Evolutionary conservation across 192 early-diverging fungal genomes (phyloP).

Genomic region (Rhizophagus clarus): DNA sequence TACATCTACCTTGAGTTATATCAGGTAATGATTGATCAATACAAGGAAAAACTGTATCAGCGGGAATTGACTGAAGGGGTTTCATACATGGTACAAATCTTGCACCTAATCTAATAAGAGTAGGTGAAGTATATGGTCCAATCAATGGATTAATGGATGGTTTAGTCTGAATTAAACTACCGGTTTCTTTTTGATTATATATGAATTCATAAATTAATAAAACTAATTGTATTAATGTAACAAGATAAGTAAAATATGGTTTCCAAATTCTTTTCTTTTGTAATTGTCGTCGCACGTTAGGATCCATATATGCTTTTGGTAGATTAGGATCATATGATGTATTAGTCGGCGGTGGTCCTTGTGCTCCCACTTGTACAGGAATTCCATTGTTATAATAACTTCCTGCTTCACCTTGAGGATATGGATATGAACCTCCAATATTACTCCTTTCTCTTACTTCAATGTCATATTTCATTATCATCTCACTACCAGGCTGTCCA

Average conservation of each 20-base stretch:
- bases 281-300: conserved; percentile 40
- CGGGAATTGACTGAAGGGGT: conserved; percentile 34
- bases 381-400: not conserved
- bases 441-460: no score
- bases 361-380: not conserved
- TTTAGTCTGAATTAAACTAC: conserved; percentile 60
- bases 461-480: no score
- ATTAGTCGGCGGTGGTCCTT: not conserved
- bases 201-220: conserved; percentile 55
- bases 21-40: conserved; percentile 29
- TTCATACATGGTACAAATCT: conserved; percentile 84
- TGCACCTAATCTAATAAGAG: conserved; percentile 71
- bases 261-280: conserved; percentile 32
- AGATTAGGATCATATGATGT: not conserved
- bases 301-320: conserved; percentile 41
- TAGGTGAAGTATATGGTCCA: conserved; percentile 57
- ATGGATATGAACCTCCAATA: not conserved
- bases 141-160: conserved; percentile 79
- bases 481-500: no score
- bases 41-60: conserved; percentile 40
- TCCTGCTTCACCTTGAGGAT: not conserved
- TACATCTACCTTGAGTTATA: conserved; percentile 44
- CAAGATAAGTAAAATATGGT: conserved; percentile 51
- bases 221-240: conserved; percentile 46
- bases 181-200: conserved; percentile 61